These are phyloP conservation scores for Pleurotus platypus DNA, from an alignment of 768 basidiomycete species.

Conservation along the genomic window DNA sequence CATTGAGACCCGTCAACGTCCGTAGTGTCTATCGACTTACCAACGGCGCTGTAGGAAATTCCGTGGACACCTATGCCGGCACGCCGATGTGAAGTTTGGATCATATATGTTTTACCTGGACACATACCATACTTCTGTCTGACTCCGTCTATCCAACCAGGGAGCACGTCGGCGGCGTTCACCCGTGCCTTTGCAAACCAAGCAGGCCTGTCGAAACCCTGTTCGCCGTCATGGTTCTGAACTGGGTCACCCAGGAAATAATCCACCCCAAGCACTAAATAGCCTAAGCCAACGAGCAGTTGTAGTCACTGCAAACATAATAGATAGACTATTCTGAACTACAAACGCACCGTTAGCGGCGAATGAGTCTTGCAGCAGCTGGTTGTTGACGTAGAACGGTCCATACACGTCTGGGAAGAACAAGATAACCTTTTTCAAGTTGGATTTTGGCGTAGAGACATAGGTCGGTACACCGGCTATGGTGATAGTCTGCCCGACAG, in stretches of 20 bases:
- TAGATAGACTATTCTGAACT: not conserved
- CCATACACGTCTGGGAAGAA: constrained; percentile 61
- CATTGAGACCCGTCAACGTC: not conserved
- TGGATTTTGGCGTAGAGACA: constrained; percentile 34
- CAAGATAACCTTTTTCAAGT: constrained; percentile 43
- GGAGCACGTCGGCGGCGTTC: constrained; percentile 35
- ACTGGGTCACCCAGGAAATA: constrained; percentile 63
- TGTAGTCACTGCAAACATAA: not conserved
- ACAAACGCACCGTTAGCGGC: constrained; percentile 47
- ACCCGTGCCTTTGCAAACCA: constrained; percentile 38
- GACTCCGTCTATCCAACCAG: constrained; percentile 51
- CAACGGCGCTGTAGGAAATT: constrained; percentile 42
- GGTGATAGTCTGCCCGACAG: constrained; percentile 36
- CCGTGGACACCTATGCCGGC: constrained; percentile 15
- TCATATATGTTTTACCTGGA: not conserved
- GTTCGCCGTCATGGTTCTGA: constrained; percentile 31
- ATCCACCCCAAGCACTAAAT: constrained; percentile 54
- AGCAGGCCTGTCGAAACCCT: constrained; percentile 30
- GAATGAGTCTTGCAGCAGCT: constrained; percentile 62
- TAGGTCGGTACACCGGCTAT: constrained; percentile 50
- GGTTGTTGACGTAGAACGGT: constrained; percentile 53
- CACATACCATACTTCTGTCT: constrained; percentile 42
- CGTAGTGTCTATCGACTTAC: constrained; percentile 21
- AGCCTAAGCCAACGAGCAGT: constrained; percentile 33
- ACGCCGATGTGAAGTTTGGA: not conserved